Base-by-base conservation (phyloP, 768 basidiomycete genomes). In the Hygrophoropsis aurantiaca region DNA sequence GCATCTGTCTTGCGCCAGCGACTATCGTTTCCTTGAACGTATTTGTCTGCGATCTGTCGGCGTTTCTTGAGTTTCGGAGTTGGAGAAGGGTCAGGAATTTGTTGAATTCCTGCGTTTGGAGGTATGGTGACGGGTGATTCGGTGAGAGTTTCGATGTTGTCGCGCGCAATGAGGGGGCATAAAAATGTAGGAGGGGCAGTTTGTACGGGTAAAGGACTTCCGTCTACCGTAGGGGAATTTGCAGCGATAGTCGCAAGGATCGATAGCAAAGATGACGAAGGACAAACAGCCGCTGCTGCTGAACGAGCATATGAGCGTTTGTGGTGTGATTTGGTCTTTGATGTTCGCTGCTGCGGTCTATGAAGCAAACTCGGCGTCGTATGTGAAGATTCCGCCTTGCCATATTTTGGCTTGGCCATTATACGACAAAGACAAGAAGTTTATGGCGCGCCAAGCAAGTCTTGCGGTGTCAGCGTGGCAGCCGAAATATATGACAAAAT, bases 211-310 rank as follows among this genome's bases (percentile, higher is more conserved):
- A 71, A 63, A 7, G 83, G 82, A 47, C 71, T 71, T 39, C 72
- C 78, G 56, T 74, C 64, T 33, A 66, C 79, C 3, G 70, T 50
- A 21, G 74, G 58, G n/a, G 75, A 64, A 10, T 78, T 66, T 4
- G 78, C 65, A 6, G 73, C 80, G 52, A 85, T 66, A 57, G 78
- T 67, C 20, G 82, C 81, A 33, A 86, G 73, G 40, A 81, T 62
- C 2, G 81, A 74, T 51, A 85, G 72, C 48, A 83, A 51, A 13
- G 72, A 65, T 0, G 76, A 58, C 32, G 84, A 84, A 21, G 82
- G 81, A 4, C 61, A 55, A 33, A 51, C 48, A 19, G 56, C 41
- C 5, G 50, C 53, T 45, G 62, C 23, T 33, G 48, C 40, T 38
- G 48, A 49, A 16, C 53, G 48, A 27, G 58, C 44, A 16, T 49